phyloP scores from a whole-genome alignment of 176 grass and related monocot species.

The Oryza australiensis region DNA sequence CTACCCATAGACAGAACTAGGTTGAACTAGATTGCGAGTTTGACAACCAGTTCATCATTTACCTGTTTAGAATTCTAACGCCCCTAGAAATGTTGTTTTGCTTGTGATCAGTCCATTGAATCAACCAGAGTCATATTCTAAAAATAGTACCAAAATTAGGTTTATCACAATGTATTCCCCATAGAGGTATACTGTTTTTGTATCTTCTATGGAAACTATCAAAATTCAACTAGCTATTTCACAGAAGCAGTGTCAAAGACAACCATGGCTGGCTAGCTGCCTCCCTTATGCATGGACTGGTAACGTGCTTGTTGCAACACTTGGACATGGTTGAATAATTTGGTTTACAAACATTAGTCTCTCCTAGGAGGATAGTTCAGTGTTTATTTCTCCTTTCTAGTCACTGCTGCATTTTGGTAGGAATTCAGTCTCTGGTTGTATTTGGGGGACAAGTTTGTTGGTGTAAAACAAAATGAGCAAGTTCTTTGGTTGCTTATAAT shows the following conservation, averaged over 20 bases:
- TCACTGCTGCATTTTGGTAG: background rate
- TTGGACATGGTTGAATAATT: background rate
- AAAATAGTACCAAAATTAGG: background rate
- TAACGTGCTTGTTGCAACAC: background rate
- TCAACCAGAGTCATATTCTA: background rate
- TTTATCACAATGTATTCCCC: background rate
- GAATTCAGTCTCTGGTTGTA: too few relatives aligned
- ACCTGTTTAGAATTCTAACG: background rate
- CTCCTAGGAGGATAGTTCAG: background rate
- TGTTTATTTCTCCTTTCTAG: background rate
- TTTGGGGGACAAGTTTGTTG: too few relatives aligned
- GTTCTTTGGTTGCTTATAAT: background rate
- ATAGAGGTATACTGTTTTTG: background rate
- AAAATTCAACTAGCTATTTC: background rate
- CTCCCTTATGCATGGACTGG: background rate
- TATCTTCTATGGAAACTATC: background rate
- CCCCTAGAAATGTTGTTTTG: background rate
- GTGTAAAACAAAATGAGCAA: conserved; percentile 31
- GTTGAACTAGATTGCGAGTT: background rate
- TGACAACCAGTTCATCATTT: background rate
- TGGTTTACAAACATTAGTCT: background rate
- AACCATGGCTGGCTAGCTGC: background rate
- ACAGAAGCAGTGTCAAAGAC: background rate
- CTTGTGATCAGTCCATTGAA: background rate
- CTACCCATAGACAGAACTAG: background rate